Evolutionary conservation across 2,329 filamentous ascomycete genomes (phyloP), one percentile per base, ranked within the genome.

Genomic region (Hypoxylon sp.): DNA sequence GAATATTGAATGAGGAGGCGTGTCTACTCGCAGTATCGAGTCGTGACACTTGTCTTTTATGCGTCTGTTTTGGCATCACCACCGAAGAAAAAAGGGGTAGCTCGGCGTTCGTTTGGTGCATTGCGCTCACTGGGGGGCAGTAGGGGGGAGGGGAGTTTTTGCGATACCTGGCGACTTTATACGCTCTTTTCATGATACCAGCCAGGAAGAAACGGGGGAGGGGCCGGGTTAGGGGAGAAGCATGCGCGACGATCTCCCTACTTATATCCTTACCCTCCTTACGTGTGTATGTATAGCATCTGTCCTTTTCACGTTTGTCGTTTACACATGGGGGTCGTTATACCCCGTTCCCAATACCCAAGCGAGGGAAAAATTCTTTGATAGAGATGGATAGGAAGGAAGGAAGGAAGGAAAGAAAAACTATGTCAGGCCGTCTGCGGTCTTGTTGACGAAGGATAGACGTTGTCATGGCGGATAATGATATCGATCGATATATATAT

Each of bases 131-230:
- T 33, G 26, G 38, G 49, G 37, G 23, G 5, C 8, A 48, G 37
- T 29, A 58, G 51, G 43, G 53, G 23, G 5, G 6, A 48, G 37
- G 26, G 59, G 51, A 41, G 53, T 63, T 69, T 65, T 69, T 63
- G 64, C 59, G 65, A 69, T 67, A 68, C 61, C 60, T 78, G 33
- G 78, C 81, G 17, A 23, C 27, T n/a, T 10, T 7, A 35, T 15
- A 35, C 31, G 31, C 31, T 35, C 31, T 13, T 15, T 35, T 35
- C 17, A 35, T 35, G 31, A 35, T 31, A 54, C 48, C 20, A 48
- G 23, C 23, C 40, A 18, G 43, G 40, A 10, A 13, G 31, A 21
- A 45, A n/a, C 35, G 24, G 9, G 46, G 48, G n/a, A n/a, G n/a
- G n/a, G n/a, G n/a, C n/a, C n/a, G n/a, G n/a, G n/a, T n/a, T n/a